Percentiles rank a stretch among this genome's conserved stretches.
Evolutionary conservation across 228 moss, liverwort and hornwort species (phyloP).

Genomic region (Sphagnum magellanicum): DNA sequence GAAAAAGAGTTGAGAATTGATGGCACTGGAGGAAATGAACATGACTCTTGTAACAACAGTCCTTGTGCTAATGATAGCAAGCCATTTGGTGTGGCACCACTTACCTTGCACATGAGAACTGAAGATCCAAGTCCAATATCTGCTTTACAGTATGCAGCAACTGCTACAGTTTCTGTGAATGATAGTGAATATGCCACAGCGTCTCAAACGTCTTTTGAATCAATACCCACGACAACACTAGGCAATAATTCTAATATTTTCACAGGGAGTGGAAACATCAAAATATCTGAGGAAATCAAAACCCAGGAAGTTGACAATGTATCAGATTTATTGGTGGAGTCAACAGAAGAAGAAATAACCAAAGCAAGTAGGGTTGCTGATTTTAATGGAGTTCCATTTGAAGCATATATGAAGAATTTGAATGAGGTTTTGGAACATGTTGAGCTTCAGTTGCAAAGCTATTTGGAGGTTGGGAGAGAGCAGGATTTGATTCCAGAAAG

Average conservation of each 20-base stretch:
- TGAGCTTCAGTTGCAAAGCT: conserved; percentile 2
- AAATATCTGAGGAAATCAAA: not conserved
- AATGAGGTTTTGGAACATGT: not conserved
- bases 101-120: not conserved
- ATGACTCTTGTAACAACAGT: no score
- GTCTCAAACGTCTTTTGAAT: no score
- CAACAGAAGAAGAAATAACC: not conserved
- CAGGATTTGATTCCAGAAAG: not conserved
- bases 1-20: no score
- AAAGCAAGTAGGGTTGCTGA: not conserved
- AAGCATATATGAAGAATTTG: conserved; percentile 1
- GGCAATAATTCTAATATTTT: no score
- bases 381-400: not conserved
- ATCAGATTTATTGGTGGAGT: not conserved
- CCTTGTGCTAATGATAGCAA: no score
- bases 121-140: not conserved
- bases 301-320: not conserved
- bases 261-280: not conserved
- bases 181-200: not conserved
- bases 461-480: not conserved
- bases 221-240: no score
- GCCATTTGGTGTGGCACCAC: no score
- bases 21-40: no score
- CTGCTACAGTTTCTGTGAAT: not conserved
- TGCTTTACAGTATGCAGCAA: not conserved